Evolutionary conservation across 345 rosid genomes (phyloP), one percentile per base, ranked within the genome.

Genomic region (Toxicodendron radicans): DNA sequence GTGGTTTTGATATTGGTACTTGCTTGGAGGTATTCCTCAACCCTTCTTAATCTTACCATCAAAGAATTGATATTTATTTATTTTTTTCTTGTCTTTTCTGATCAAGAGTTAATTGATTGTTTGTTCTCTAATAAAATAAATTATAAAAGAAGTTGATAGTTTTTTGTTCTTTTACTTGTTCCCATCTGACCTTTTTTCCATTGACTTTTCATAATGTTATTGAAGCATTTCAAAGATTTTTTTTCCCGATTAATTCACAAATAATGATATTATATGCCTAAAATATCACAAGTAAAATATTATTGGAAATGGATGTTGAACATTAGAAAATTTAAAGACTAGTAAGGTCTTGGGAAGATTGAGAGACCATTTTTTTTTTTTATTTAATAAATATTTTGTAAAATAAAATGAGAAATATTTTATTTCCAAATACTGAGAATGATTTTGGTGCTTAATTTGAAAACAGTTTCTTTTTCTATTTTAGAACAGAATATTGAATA

Each of bases 1-100:
- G 83, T 53, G 86, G 89, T 68, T 75, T 90, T 78, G 97, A 93
- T 81, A 86, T 95, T 10, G 97, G 89, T 73, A 90, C 99, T 73
- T 95, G 98, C 90, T 84, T 93, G 51, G 99, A 95, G 98, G 98
- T 95, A 73, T 63, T 71, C 38, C 10, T 14, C 23, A 17, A 59
- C 30, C 70, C 48, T 71, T 66, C 12, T 62, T n/a, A 67, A 65
- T 35, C 45, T 18, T 77, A 10, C 49, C 24, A 66, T 27, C 12
- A 10, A 16, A 35, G 3, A 24, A 33, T 27, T 30, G 5, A 69
- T 53, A 43, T 53, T 58, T 72, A 52, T 64, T 45, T 46, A 12
- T 27, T n/a, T 17, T 30, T 7, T 2, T 65, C n/a, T 35, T 32
- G 38, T 7, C 24, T 23, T 58, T 10, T 30, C 49, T 20, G 30